phyloP scores from a whole-genome alignment of 768 basidiomycete genomes.

The Amanita pallidorosea region DNA sequence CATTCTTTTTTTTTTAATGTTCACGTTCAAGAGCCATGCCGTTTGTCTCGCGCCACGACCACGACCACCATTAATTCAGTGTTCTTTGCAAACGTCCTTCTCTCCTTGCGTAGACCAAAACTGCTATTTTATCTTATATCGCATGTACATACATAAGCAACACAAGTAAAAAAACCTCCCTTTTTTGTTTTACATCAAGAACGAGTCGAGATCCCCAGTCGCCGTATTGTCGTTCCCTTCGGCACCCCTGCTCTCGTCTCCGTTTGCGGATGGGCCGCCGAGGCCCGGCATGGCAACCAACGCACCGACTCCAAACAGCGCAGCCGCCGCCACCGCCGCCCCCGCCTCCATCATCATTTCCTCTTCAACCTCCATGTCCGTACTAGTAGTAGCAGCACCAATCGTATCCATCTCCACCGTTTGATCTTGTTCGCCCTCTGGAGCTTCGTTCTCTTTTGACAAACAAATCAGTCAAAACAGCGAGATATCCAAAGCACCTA shows the following conservation, averaged over 20 bases:
- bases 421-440: background rate
- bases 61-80: too few relatives aligned
- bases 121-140: background rate
- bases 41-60: too few relatives aligned
- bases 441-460: slow-evolving; percentile 4
- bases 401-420: background rate
- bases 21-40: too few relatives aligned
- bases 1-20: background rate
- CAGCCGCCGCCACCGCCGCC: background rate
- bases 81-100: too few relatives aligned
- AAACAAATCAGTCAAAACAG: too few relatives aligned
- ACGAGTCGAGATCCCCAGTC: background rate
- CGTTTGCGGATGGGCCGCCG: background rate
- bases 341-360: background rate
- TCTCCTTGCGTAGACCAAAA: too few relatives aligned
- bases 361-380: background rate
- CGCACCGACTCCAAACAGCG: background rate
- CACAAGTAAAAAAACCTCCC: background rate
- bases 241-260: background rate
- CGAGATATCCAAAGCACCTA: background rate
- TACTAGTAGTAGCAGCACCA: background rate
- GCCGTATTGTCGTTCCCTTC: background rate
- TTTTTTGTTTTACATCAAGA: background rate
- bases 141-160: background rate
- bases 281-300: background rate